These are phyloP conservation scores for Tricholoma furcatifolium DNA, from an alignment of 768 basidiomycete genomes.

Conservation along the genomic window DNA sequence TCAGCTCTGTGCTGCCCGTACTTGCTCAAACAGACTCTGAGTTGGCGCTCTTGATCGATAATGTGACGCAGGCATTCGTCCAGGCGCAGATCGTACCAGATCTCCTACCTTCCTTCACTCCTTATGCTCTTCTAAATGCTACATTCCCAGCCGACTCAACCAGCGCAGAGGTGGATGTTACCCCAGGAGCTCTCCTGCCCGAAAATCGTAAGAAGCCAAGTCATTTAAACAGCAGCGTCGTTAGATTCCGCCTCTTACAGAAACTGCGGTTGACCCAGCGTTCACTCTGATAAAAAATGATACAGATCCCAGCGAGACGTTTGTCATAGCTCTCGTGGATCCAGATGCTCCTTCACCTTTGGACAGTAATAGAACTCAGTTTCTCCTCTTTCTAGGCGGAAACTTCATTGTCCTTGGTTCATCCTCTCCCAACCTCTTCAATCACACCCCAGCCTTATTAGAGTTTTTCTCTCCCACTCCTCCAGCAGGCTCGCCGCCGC, in stretches of 20 bases:
- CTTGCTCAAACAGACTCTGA: conserved; percentile 15
- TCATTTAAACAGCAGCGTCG: not conserved
- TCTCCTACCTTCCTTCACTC: conserved; percentile 37
- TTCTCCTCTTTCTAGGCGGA: conserved; percentile 41
- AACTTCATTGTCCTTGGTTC: conserved; percentile 29
- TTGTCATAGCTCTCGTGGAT: conserved; percentile 40
- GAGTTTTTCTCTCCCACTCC: conserved; percentile 40
- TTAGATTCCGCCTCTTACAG: conserved; percentile 14
- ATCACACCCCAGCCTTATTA: conserved; percentile 36
- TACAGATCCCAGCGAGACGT: conserved; percentile 25
- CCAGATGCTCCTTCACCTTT: conserved; percentile 43
- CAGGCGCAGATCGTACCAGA: conserved; percentile 39
- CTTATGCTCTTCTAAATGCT: conserved; percentile 33
- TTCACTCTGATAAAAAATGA: conserved; percentile 28
- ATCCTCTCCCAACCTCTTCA: conserved; percentile 28
- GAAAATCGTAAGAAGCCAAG: conserved; percentile 30
- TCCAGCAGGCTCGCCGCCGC: conserved; percentile 39
- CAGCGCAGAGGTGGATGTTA: conserved; percentile 27
- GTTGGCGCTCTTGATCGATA: conserved; percentile 12
- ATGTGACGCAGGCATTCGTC: conserved; percentile 31
- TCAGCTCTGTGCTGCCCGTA: conserved; percentile 9
- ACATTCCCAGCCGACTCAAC: conserved; percentile 34
- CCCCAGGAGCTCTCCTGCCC: conserved; percentile 34
- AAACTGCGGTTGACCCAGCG: conserved; percentile 33
- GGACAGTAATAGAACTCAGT: conserved; percentile 32